phyloP scores from a whole-genome alignment of 495 filamentous ascomycete species.

The Rhypophila decipiens region DNA sequence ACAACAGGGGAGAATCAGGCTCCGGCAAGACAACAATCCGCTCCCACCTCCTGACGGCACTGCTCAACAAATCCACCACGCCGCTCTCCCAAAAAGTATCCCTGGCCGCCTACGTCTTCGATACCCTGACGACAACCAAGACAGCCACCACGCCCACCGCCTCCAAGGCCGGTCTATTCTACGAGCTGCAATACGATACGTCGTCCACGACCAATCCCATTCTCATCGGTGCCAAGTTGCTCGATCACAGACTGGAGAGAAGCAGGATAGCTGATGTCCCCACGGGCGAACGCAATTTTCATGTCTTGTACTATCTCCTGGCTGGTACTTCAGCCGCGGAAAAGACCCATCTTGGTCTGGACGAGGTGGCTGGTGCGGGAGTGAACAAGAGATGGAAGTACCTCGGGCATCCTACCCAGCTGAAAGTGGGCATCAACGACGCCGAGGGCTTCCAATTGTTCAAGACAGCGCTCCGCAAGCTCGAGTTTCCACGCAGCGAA shows the following conservation, averaged over 20 bases:
- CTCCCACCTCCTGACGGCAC: conserved; percentile 74
- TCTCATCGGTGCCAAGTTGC: conserved; percentile 85
- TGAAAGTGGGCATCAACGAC: conserved; percentile 96
- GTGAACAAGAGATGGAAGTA: conserved; percentile 85
- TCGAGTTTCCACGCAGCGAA: conserved; percentile 87
- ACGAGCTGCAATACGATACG: conserved; percentile 93
- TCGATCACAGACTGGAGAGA: conserved; percentile 87
- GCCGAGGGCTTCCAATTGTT: conserved; percentile 93
- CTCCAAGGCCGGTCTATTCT: conserved; percentile 90
- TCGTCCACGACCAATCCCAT: conserved; percentile 71
- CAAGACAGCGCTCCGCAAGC: conserved; percentile 87
- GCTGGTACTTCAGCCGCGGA: conserved; percentile 88
- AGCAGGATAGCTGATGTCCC: conserved; percentile 86
- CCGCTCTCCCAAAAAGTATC: conserved; percentile 89
- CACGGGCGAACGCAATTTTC: conserved; percentile 93
- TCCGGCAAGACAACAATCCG: conserved; percentile 93
- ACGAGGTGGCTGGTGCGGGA: conserved; percentile 50
- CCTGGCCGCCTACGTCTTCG: conserved; percentile 88
- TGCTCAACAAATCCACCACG: conserved; percentile 82
- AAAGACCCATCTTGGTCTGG: conserved; percentile 81
- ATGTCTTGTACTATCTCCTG: conserved; percentile 89
- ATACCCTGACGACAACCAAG: conserved; percentile 96
- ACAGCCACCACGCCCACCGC: conserved; percentile 90
- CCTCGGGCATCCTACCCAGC: conserved; percentile 89
- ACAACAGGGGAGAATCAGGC: conserved; percentile 78